phyloP scores from a whole-genome alignment of 768 basidiomycete species.

The Tricholoma sp. region DNA sequence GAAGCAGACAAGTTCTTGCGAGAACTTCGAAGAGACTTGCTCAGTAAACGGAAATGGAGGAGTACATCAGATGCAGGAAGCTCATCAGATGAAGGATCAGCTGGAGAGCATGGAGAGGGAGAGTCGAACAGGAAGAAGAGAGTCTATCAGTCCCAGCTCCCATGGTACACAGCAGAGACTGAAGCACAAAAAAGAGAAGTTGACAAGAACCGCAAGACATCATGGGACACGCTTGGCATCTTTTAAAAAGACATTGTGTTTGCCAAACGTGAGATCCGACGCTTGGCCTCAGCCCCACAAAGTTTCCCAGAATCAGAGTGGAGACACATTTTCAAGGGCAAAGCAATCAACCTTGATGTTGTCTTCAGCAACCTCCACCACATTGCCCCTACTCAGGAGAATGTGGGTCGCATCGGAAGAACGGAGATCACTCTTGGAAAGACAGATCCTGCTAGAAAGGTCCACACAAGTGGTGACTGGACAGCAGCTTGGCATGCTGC shows the following conservation, averaged over 20 bases:
- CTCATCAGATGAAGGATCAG: no score
- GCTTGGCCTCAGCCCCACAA: neutral
- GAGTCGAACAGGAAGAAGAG: neutral
- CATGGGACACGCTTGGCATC: neutral
- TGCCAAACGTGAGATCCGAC: neutral
- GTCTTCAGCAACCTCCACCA: neutral
- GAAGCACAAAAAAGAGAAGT: neutral
- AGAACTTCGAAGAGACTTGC: no score
- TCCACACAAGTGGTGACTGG: neutral
- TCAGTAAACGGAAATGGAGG: no score
- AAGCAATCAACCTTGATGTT: neutral
- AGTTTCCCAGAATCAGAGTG: neutral
- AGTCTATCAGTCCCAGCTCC: neutral
- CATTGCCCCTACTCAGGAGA: neutral
- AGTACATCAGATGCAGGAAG: no score
- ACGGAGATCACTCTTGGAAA: neutral
- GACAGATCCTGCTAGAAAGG: neutral
- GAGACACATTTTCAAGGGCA: neutral
- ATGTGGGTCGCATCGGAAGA: neutral
- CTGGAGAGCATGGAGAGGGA: neutral
- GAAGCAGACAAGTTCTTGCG: no score
- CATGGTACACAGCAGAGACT: neutral
- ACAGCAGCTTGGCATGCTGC: constrained; percentile 15
- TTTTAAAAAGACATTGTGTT: neutral
- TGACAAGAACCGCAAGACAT: neutral